Conservation (phyloP, 768 basidiomycete species). For the Lanmaoa rubissima region DNA sequence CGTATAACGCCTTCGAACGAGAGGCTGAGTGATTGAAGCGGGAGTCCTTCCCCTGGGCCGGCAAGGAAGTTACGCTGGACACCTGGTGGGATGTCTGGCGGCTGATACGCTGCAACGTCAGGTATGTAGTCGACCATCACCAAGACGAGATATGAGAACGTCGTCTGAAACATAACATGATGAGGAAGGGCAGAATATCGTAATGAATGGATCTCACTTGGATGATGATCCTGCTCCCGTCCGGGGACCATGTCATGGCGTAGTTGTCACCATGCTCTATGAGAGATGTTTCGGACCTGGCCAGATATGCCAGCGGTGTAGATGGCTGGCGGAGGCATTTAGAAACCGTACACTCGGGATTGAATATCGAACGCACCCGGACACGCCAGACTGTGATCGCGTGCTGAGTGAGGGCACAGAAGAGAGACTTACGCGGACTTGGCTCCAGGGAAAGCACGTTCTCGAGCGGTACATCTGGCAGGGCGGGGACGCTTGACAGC, state of each 20-base stretch:
- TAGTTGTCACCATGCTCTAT: constrained; percentile 81
- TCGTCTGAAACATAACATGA: constrained; percentile 51
- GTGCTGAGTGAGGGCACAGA: constrained; percentile 69
- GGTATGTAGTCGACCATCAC: constrained; percentile 60
- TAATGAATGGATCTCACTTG: constrained; percentile 49
- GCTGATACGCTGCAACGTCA: constrained; percentile 54
- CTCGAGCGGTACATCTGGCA: constrained; percentile 61
- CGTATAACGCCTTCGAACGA: constrained; percentile 81
- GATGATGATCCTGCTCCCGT: constrained; percentile 75
- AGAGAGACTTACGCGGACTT: constrained; percentile 74
- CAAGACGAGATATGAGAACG: constrained; percentile 75
- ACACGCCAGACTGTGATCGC: constrained; percentile 81
- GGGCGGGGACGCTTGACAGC: constrained; percentile 65
- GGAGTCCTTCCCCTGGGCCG: constrained; percentile 77
- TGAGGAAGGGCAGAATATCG: constrained; percentile 1
- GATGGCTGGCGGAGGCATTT: constrained; percentile 51
- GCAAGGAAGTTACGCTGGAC: constrained; percentile 69
- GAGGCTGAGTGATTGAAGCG: constrained; percentile 64
- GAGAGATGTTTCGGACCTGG: constrained; percentile 74
- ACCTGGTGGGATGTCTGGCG: constrained; percentile 44
- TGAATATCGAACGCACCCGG: constrained; percentile 49
- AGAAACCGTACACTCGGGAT: not conserved
- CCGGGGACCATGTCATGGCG: constrained; percentile 77
- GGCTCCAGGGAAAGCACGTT: constrained; percentile 55
- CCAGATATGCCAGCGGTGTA: constrained; percentile 66